A percentile compares a stretch with the other conserved stretches of the same genome.
phyloP scores from a whole-genome alignment of 2,329 filamentous ascomycete genomes.

The Colletotrichum sp. region DNA sequence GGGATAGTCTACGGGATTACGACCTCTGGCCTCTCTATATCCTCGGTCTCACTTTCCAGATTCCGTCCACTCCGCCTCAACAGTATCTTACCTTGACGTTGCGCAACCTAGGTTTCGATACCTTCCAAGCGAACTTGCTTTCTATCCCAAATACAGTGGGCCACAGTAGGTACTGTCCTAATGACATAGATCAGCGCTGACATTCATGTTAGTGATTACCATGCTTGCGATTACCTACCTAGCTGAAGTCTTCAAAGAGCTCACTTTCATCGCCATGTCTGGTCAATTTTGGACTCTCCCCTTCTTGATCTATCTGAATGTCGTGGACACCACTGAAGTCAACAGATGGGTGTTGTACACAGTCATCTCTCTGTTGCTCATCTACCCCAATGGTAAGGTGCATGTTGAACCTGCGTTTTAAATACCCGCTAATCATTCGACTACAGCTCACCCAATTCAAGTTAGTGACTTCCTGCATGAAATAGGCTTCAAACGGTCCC shows the following conservation, averaged over 20 bases:
- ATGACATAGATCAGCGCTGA: background rate
- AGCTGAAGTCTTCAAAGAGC: conserved; percentile 51
- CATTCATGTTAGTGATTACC: conserved; percentile 38
- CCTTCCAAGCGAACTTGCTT: conserved; percentile 67
- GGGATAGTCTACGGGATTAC: conserved; percentile 58
- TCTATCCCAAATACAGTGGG: conserved; percentile 57
- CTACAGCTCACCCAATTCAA: conserved; percentile 48
- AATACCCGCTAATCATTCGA: conserved; percentile 23
- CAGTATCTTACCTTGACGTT: conserved; percentile 66
- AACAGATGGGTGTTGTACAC: conserved; percentile 39
- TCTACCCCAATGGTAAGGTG: conserved; percentile 34
- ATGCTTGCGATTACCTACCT: conserved; percentile 51
- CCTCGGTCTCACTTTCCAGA: conserved; percentile 58
- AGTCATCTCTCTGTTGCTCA: conserved; percentile 37
- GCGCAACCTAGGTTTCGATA: conserved; percentile 60
- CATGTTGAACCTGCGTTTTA: background rate
- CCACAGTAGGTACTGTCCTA: conserved; percentile 25
- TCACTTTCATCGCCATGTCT: conserved; percentile 50
- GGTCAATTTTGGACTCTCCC: conserved; percentile 66
- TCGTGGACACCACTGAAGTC: conserved; percentile 31
- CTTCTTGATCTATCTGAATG: conserved; percentile 55
- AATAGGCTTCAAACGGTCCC: fast-evolving
- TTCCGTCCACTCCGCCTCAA: conserved; percentile 53
- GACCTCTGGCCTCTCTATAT: conserved; percentile 54
- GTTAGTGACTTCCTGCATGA: background rate